Percentiles rank a stretch among this genome's conserved stretches.
phyloP scores from a whole-genome alignment of 2,329 filamentous ascomycete species.

The Zymoseptoria passerinii region DNA sequence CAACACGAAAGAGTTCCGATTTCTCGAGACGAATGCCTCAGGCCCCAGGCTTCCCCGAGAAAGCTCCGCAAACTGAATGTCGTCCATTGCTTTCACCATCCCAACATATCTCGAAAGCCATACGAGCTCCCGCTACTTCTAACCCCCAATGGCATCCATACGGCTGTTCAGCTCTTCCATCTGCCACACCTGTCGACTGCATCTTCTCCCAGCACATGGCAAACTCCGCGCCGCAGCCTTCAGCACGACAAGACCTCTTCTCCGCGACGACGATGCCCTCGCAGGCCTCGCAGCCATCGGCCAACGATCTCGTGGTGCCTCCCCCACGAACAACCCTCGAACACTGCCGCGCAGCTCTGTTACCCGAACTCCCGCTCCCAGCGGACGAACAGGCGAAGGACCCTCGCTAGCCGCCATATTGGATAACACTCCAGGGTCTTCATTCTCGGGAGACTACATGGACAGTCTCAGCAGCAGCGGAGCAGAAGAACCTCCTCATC shows the following conservation, averaged over 20 bases:
- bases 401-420: not conserved
- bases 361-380: constrained; percentile 58
- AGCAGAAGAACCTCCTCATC: constrained; percentile 49
- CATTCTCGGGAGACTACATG: constrained; percentile 7
- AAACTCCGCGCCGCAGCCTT: constrained; percentile 22
- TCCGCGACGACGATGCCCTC: not conserved
- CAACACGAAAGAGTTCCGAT: not conserved
- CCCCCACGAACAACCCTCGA: constrained; percentile 43
- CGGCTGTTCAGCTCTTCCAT: constrained; percentile 27
- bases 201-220: constrained; percentile 22
- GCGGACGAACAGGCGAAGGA: not conserved
- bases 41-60: not conserved
- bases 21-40: not conserved
- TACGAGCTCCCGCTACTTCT: not conserved
- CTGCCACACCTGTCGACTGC: constrained; percentile 33
- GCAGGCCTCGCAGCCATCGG: not conserved
- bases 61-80: not conserved
- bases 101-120: not conserved
- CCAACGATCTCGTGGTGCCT: not conserved
- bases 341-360: constrained; percentile 67
- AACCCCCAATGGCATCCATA: constrained; percentile 15
- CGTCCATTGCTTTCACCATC: not conserved
- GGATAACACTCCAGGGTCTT: constrained; percentile 1
- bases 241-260: constrained; percentile 1
- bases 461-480: constrained; percentile 13